These are phyloP conservation scores for Mycena galericulata DNA, from an alignment of 768 basidiomycete species.

Conservation along the genomic window DNA sequence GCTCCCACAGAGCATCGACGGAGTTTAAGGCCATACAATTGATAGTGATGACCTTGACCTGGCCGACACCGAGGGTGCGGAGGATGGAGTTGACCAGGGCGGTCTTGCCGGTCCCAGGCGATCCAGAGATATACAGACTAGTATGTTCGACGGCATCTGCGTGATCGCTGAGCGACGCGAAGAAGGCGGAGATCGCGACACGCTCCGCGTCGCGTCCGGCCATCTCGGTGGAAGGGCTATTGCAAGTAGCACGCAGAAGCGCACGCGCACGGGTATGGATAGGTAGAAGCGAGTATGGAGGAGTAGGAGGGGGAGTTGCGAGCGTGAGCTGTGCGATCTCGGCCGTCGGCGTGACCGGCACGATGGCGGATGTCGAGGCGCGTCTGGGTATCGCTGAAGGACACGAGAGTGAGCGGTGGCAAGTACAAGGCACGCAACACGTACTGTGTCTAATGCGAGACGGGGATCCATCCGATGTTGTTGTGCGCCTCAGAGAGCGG, in stretches of 20 bases:
- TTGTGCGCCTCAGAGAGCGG: conserved; percentile 43
- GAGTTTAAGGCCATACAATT: conserved; percentile 86
- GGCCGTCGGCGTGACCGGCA: conserved; percentile 59
- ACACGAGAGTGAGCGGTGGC: conserved; percentile 29
- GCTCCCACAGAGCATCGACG: conserved; percentile 78
- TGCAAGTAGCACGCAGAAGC: conserved; percentile 78
- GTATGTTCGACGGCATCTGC: conserved; percentile 47
- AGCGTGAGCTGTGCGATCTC: conserved; percentile 57
- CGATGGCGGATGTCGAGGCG: conserved; percentile 61
- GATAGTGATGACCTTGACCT: conserved; percentile 66
- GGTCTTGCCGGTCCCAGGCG: conserved; percentile 94
- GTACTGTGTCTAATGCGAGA: conserved; percentile 61
- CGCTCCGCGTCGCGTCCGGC: conserved; percentile 79
- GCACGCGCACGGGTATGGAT: conserved; percentile 72
- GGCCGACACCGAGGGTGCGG: conserved; percentile 51
- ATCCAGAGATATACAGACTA: conserved; percentile 89
- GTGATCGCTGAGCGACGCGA: conserved; percentile 63
- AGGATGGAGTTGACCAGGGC: conserved; percentile 82
- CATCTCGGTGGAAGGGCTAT: conserved; percentile 61
- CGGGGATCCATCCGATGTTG: conserved; percentile 52
- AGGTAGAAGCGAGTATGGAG: conserved; percentile 62
- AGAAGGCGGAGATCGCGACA: conserved; percentile 66
- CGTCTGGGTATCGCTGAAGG: conserved; percentile 57
- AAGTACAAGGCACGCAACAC: conserved; percentile 35
- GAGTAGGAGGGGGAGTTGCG: conserved; percentile 73